Conservation (phyloP, 78 protist genomes). For the Kipferlia bialata region DNA sequence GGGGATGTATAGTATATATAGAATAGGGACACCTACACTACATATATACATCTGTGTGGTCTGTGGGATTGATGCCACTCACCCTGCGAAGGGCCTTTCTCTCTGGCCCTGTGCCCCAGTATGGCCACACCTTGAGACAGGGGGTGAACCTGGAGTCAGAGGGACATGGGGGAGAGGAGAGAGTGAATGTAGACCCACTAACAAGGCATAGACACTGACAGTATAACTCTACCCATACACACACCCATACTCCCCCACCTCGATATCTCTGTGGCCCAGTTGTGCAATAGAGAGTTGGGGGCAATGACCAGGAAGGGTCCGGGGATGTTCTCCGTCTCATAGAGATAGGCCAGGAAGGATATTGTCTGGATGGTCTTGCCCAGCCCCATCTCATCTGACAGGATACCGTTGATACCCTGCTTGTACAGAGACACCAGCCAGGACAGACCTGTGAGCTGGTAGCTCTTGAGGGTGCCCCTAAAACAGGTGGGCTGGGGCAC, state of each 20-base stretch:
- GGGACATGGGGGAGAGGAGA: too few species aligned
- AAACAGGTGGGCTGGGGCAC: conserved; percentile 13
- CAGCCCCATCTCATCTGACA: conserved; percentile 36
- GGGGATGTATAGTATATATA: too few species aligned
- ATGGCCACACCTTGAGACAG: conserved; percentile 7
- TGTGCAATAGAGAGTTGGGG: conserved; percentile 41
- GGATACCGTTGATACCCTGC: conserved; percentile 57
- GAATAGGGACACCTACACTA: too few species aligned
- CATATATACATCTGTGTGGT: too few species aligned
- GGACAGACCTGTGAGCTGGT: conserved; percentile 64
- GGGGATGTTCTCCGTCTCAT: conserved; percentile 10
- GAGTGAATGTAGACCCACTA: too few species aligned
- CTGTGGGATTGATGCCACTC: too few species aligned
- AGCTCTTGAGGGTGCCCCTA: conserved; percentile 21
- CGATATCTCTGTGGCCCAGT: conserved; percentile 44
- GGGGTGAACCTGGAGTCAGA: conserved; percentile 53
- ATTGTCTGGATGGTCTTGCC: conserved; percentile 51
- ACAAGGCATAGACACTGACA: too few species aligned
- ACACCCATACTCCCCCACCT: too few species aligned
- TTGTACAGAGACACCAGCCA: conserved; percentile 81
- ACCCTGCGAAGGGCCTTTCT: conserved; percentile 17
- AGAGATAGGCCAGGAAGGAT: conserved; percentile 40
- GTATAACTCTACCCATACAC: too few species aligned
- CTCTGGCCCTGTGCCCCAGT: conserved; percentile 21
- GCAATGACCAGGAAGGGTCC: conserved; percentile 50